Base-by-base conservation (phyloP, 768 basidiomycete species). In the Tylopilus sp. region DNA sequence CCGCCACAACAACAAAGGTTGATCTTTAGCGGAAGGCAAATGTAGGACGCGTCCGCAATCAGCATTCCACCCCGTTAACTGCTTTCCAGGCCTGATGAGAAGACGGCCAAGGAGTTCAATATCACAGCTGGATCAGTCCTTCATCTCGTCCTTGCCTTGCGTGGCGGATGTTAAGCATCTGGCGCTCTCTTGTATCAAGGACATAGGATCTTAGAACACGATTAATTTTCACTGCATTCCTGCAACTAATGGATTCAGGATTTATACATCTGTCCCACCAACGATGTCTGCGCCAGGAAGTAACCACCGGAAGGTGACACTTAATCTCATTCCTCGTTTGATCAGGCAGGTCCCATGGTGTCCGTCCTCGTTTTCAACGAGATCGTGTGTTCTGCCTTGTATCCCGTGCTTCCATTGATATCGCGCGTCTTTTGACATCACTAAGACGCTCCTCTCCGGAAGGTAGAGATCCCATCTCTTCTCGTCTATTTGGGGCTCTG, bases 1-100 rank as follows among this genome's bases (percentile, higher is more conserved):
- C 96, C 96, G 22, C 96, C 96, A 55, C 90, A 79, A 38, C 96
- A 98, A 71, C 96, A 98, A 71, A 84, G 96, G 53, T 72, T 98
- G 64, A 98, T 98, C 69, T 97, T 87, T 70, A 73, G 82, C 64
- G 96, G 96, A 30, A 84, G 94, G 65, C 95, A 97, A 68, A 86
- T 98, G 96, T 98, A 71, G 72, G 82, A 74, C 36, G 54, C 43
- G 28, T 33, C 47, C 26, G 26, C 36, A 28, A 37, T 43, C 6
- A 14, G 3, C 28, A 24, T 29, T 16, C 19, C 36, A 34, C 46
- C 48, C n/a, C 24, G 40, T 26, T 45, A 43, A 56, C n/a, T 19
- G 22, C 40, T 3, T 3, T 43, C 13, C 28, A 97, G 93, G 88
- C 77, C 78, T 29, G 96, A 98, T 70, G 96, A 97, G 19, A 96